Conservation (phyloP, 345 rosid genomes). For the Boechera retrofracta region DNA sequence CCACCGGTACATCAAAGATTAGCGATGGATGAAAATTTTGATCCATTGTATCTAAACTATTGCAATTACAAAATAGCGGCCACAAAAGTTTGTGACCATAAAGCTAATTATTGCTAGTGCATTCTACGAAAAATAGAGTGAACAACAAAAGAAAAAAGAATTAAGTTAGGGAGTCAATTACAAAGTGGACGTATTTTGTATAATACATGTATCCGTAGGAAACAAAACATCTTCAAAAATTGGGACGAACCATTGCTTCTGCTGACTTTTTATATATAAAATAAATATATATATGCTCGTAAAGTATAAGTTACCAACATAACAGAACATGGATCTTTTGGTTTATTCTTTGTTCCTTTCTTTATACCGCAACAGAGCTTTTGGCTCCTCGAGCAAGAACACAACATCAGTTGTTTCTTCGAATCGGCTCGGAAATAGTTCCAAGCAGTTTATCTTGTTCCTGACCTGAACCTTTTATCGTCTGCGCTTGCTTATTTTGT, state of each 20-base stretch:
- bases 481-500: slow-evolving; percentile 40
- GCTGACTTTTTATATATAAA: neutral
- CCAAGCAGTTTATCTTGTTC: slow-evolving; percentile 41
- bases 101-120: too few relatives aligned
- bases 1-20: neutral
- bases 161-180: neutral
- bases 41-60: neutral
- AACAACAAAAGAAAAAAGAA: neutral
- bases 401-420: slow-evolving; percentile 27
- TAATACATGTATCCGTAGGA: neutral
- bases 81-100: neutral
- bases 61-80: neutral
- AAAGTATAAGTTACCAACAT: neutral
- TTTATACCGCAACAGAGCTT: slow-evolving; percentile 14
- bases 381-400: slow-evolving; percentile 16
- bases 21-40: neutral
- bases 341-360: slow-evolving; percentile 22
- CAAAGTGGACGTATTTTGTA: neutral
- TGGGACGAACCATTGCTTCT: slow-evolving; percentile 15
- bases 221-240: slow-evolving; percentile 28
- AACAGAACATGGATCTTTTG: neutral
- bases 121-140: neutral
- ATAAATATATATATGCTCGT: neutral
- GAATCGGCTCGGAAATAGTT: slow-evolving; percentile 29
- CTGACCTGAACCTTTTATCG: slow-evolving; percentile 24